These are phyloP conservation scores for Geotrichum fermentans DNA, from an alignment of 1,139 yeast species.

Conservation along the genomic window DNA sequence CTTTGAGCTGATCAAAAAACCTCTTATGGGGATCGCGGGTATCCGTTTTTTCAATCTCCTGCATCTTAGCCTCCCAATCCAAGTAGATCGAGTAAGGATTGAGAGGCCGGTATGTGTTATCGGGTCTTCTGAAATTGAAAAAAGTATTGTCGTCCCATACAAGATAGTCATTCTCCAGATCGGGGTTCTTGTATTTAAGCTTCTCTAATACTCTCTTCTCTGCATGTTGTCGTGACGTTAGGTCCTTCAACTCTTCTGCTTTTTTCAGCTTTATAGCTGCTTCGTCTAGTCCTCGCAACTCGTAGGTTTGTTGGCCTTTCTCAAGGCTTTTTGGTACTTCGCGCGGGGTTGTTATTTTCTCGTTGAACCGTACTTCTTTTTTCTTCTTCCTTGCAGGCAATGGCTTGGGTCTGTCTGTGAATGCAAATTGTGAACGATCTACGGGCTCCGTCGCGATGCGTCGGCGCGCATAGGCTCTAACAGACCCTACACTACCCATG, in stretches of 20 bases:
- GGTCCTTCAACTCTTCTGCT: neutral
- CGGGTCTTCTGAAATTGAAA: neutral
- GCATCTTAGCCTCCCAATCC: conserved; percentile 13
- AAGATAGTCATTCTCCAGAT: neutral
- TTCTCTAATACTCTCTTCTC: neutral
- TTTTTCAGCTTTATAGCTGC: neutral
- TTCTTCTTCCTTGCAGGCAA: neutral
- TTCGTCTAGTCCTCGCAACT: neutral
- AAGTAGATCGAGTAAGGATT: conserved; percentile 1
- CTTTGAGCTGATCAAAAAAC: conserved; percentile 1
- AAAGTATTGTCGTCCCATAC: conserved; percentile 9
- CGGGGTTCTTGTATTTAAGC: conserved; percentile 1
- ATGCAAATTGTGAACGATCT: neutral
- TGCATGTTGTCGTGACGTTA: neutral
- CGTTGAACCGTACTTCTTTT: neutral
- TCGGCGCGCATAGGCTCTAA: no score
- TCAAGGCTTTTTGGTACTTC: neutral
- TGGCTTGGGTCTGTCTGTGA: neutral
- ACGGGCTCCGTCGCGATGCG: no score
- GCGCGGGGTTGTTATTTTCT: neutral
- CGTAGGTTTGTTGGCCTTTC: neutral
- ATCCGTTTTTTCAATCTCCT: conserved; percentile 5
- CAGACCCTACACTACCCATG: no score
- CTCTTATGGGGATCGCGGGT: conserved; percentile 5
- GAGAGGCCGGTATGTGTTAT: neutral